Conservation (phyloP, 2,329 filamentous ascomycete species). For the Penicillium occitanis region DNA sequence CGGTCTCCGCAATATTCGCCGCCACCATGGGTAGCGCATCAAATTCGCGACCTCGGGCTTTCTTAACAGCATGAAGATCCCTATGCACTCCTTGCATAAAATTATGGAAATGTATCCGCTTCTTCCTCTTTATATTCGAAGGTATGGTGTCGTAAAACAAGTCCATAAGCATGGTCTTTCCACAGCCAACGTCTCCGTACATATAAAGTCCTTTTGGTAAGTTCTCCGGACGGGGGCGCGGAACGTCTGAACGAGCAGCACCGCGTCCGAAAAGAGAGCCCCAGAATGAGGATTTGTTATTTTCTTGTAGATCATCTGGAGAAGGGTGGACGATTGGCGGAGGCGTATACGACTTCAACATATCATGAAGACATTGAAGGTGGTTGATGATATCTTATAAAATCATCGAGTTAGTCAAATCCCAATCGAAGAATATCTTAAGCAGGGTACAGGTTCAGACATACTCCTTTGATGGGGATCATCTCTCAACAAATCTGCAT, state of each 20-base stretch:
- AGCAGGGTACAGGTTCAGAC: conserved; percentile 22
- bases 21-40: conserved; percentile 91
- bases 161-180: conserved; percentile 99
- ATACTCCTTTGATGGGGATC: conserved; percentile 87
- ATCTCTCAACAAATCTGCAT: conserved; percentile 70
- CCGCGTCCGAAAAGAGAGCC: conserved; percentile 44
- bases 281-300: conserved; percentile 55
- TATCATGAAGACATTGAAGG: conserved; percentile 84
- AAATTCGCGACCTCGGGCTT: conserved; percentile 81
- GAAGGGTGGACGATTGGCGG: conserved; percentile 74
- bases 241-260: conserved; percentile 14
- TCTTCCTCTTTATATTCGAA: conserved; percentile 74
- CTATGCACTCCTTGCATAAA: conserved; percentile 99
- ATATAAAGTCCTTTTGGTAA: conserved; percentile 90
- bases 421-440: neutral
- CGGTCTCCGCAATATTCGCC: conserved; percentile 84
- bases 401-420: neutral
- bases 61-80: conserved; percentile 84
- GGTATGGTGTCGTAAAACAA: conserved; percentile 94
- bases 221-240: conserved; percentile 53
- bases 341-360: conserved; percentile 70
- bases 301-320: conserved; percentile 64
- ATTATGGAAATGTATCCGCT: conserved; percentile 96
- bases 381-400: conserved; percentile 78
- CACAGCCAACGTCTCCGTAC: conserved; percentile 93